Evolutionary conservation across 2,329 filamentous ascomycete genomes (phyloP).

Genomic region (Pseudocercospora crystallina): DNA sequence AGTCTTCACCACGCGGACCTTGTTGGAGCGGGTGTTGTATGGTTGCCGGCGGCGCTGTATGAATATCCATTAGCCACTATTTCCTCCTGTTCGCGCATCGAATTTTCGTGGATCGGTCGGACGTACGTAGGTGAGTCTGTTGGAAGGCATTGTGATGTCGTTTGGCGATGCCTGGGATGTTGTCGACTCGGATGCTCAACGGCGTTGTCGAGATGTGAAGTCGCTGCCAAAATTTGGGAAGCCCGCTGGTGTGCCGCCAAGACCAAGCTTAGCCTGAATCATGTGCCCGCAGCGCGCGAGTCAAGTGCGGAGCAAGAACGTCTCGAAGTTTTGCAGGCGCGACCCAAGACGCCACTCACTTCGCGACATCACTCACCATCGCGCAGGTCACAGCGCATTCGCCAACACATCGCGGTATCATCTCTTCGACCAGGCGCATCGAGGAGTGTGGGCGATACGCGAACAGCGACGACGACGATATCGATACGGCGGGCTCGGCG

Average conservation of each 20-base stretch:
- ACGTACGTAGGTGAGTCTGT: constrained; percentile 58
- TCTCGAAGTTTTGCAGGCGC: background rate
- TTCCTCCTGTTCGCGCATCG: constrained; percentile 17
- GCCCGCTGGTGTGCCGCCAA: too few species aligned
- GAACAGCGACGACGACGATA: background rate
- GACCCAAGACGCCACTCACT: constrained; percentile 13
- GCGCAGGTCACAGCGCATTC: constrained; percentile 35
- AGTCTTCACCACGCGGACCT: constrained; percentile 92
- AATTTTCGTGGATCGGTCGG: constrained; percentile 20
- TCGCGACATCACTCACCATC: constrained; percentile 15
- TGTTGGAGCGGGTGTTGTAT: constrained; percentile 98
- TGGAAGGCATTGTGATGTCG: constrained; percentile 50
- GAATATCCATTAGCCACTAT: constrained; percentile 15
- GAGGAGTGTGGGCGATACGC: constrained; percentile 1
- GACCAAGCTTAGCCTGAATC: too few species aligned
- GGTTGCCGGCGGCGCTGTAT: constrained; percentile 56
- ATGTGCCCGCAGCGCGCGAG: too few species aligned
- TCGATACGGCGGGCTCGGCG: constrained; percentile 24
- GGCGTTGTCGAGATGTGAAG: background rate
- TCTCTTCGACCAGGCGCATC: background rate
- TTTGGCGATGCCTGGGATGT: constrained; percentile 21
- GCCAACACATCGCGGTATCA: background rate
- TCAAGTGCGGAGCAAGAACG: too few species aligned
- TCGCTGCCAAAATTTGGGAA: too few species aligned
- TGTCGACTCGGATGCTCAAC: constrained; percentile 5